Base-by-base conservation (phyloP, 495 filamentous ascomycete species). In the Achaetomiella virescens region DNA sequence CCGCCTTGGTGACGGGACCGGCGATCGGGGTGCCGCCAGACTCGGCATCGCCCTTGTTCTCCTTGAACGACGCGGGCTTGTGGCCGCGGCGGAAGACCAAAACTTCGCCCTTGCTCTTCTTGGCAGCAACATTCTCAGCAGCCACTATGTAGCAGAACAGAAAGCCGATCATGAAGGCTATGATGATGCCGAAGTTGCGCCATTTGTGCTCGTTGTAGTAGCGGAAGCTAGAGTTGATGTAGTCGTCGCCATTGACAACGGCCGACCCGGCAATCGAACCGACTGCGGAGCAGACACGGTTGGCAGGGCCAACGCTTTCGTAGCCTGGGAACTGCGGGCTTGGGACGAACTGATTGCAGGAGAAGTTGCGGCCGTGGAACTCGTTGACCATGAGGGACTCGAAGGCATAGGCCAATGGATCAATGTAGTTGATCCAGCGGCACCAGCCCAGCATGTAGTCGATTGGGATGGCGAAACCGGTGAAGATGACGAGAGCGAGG, bases 351-450 rank as follows among this genome's bases (percentile, higher is more conserved):
- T 55, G 40, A 1, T 78, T 72, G 64, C 91, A 97, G 0, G 25
- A 14, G 59, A 89, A 92, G 0, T 80, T 55, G 6, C 86, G 82
- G 31, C 71, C 67, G 58, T 81, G 76, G 66, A 93, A 97, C 68
- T 96, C 91, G 64, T 97, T 97, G 61, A 95, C 82, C 84, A 97
- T 89, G 11, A 97, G 70, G 2, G 84, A 76, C 70, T 97, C 91
- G 63, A 95, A 97, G 1, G 87, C 83, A 60, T 96, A 97, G 1
- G 81, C 84, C 38, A 97, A 81, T 6, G 90, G 90, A 59, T 96
- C 85, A 12, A 96, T 67, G 58, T 89, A 96, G 60, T 89, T 88
- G 35, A 97, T 74, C 91, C 91, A 96, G 29, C 87, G 78, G 60
- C 88, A 88, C 87, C 91, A 96, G 2, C 73, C 77, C 12, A 84